Conservation (phyloP, 768 basidiomycete genomes). For the Mycena pura region DNA sequence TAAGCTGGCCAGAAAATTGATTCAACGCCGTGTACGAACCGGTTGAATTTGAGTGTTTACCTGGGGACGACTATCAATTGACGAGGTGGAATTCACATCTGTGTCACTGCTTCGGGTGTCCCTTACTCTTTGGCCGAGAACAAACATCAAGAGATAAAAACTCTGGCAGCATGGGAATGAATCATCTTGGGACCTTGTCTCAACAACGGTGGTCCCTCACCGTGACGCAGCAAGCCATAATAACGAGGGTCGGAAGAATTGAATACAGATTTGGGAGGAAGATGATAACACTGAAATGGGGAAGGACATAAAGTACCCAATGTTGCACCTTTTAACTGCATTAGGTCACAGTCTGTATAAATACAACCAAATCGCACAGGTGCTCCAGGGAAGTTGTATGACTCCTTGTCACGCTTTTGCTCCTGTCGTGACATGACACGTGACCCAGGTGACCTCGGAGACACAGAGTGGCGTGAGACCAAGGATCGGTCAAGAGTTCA, state of each 20-base stretch:
- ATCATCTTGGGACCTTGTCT: not conserved
- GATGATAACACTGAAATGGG: not conserved
- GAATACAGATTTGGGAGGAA: conserved; percentile 21
- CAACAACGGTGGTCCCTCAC: not conserved
- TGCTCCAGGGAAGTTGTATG: conserved; percentile 32
- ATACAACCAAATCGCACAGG: conserved; percentile 29
- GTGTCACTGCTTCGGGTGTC: not conserved
- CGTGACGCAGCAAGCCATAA: conserved; percentile 25
- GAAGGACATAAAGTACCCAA: conserved; percentile 10
- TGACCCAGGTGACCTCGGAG: too few relatives aligned
- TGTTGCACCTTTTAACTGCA: conserved; percentile 13
- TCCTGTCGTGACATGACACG: too few relatives aligned
- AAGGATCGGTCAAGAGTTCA: too few relatives aligned
- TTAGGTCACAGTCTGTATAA: not conserved
- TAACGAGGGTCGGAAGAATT: conserved; percentile 25
- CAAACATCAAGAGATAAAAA: conserved; percentile 10
- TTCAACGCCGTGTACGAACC: not conserved
- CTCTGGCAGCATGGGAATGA: conserved; percentile 4
- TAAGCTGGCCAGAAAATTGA: not conserved
- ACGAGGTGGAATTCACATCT: not conserved
- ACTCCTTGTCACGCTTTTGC: too few relatives aligned
- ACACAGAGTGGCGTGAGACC: too few relatives aligned
- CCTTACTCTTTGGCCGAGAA: conserved; percentile 10
- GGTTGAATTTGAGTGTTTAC: not conserved
- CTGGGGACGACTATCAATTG: not conserved